These are phyloP conservation scores for Aethionema arabicum DNA, from an alignment of 345 rosid species.

Conservation along the genomic window DNA sequence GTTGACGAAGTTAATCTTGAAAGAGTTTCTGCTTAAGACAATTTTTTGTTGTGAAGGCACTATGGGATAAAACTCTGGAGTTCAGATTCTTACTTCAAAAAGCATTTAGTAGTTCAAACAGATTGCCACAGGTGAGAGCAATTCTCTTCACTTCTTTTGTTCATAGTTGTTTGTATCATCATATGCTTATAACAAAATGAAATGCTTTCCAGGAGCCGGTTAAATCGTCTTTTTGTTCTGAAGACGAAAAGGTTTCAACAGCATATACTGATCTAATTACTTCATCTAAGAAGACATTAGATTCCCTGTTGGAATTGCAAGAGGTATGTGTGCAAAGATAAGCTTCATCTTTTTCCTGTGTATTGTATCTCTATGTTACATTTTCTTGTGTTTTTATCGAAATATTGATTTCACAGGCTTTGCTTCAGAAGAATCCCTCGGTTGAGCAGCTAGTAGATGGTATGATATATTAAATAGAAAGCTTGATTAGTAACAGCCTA, in stretches of 20 bases:
- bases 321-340: conserved; percentile 49
- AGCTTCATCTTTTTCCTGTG: not conserved
- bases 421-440: conserved; percentile 73
- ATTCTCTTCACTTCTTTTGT: not conserved
- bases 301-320: conserved; percentile 69
- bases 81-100: conserved; percentile 88
- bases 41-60: conserved; percentile 44
- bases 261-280: conserved; percentile 65
- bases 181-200: conserved; percentile 14
- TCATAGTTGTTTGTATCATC: conserved; percentile 1
- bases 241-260: conserved; percentile 47
- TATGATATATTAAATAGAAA: conserved; percentile 34
- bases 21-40: not conserved
- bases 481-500: not conserved
- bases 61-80: conserved; percentile 85
- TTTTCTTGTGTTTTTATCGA: conserved; percentile 6
- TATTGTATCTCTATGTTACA: conserved; percentile 12
- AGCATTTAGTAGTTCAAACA: conserved; percentile 71
- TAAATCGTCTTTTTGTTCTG: conserved; percentile 60
- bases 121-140: conserved; percentile 66
- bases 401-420: conserved; percentile 51
- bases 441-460: conserved; percentile 60
- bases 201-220: conserved; percentile 54
- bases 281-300: conserved; percentile 68
- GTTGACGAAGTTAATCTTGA: not conserved